Base-by-base conservation (phyloP, 176 grass and related monocot species). In the Dactylis glomerata region DNA sequence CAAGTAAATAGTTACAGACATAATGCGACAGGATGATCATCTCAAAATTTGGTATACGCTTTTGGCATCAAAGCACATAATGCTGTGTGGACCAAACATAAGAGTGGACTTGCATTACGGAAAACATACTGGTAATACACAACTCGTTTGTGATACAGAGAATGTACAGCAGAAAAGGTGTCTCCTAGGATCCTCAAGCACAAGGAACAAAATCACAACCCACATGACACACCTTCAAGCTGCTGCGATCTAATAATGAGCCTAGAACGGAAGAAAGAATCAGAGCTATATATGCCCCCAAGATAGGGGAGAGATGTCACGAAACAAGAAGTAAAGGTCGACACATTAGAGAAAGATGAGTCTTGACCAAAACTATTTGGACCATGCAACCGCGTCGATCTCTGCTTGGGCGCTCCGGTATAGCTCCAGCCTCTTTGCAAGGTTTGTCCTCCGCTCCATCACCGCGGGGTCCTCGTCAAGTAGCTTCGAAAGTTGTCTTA, bases 391-490 rank as follows among this genome's bases (percentile, higher is more conserved):
- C 0, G 92, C 85, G 31, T 97, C 95, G 0, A 97, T 94, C 75
- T 97, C 95, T 12, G 92, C 14, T 80, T 97, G 95, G 6, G 95
- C 95, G 1, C 82, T 93, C 88, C 90, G 86, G 77, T 97, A 97
- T 40, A 97, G 64, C 78, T 94, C 95, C 49, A 94, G 80, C 75
- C 92, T 89, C 87, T 97, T 94, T 23, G 95, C 92, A 23, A 97
- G 86, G 56, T 90, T 90, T 22, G 82, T 81, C 80, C 95, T 88
- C 27, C 90, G 92, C 36, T 94, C 95, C 95, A 94, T 97, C 38
- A 97, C 92, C 17, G 90, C 88, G 0, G 92, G 95, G 46, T 94
- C 95, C 89, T 97, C 95, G 0, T 97, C 95, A 6, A 97, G 88
- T 28, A 97, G 73, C 62, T 94, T 94, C 0, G 92, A 92, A 27